Conservation (phyloP, 768 basidiomycete species). For the Pisolithus microcarpus region DNA sequence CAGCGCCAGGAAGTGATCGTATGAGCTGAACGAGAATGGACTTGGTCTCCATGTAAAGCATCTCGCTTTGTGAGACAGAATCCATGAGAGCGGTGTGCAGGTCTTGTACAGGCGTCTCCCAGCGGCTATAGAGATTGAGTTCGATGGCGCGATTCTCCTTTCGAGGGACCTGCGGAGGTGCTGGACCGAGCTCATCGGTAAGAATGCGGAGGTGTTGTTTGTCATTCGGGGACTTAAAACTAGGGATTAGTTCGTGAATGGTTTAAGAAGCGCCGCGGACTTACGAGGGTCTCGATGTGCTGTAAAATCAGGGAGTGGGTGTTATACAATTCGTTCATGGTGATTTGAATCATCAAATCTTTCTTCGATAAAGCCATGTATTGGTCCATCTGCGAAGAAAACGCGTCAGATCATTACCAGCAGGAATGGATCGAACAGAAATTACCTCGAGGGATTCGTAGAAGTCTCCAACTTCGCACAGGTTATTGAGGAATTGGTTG, state of each 20-base stretch:
- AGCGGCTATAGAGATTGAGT: conserved; percentile 87
- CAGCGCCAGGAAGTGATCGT: conserved; percentile 82
- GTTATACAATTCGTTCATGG: conserved; percentile 97
- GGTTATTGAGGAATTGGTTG: conserved; percentile 91
- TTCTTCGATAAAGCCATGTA: conserved; percentile 99
- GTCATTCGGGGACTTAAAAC: conserved; percentile 83
- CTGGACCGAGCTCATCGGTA: conserved; percentile 90
- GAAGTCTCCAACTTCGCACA: conserved; percentile 99
- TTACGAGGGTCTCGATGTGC: conserved; percentile 88
- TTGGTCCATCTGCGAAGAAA: conserved; percentile 80
- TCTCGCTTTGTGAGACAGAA: conserved; percentile 93
- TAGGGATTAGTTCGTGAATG: conserved; percentile 1
- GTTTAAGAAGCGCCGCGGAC: conserved; percentile 20
- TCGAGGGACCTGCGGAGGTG: conserved; percentile 91
- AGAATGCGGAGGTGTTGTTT: conserved; percentile 96
- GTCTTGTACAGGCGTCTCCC: conserved; percentile 99
- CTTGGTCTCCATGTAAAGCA: conserved; percentile 99
- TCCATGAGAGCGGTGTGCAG: conserved; percentile 95
- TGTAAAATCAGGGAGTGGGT: conserved; percentile 93
- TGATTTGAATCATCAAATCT: conserved; percentile 96
- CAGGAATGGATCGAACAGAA: neutral
- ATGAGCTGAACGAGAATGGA: conserved; percentile 98
- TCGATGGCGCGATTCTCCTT: conserved; percentile 97
- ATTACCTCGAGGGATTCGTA: conserved; percentile 95
- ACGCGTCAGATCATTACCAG: neutral